Conservation (phyloP, 2,329 filamentous ascomycete genomes). For the Nemania sp. region DNA sequence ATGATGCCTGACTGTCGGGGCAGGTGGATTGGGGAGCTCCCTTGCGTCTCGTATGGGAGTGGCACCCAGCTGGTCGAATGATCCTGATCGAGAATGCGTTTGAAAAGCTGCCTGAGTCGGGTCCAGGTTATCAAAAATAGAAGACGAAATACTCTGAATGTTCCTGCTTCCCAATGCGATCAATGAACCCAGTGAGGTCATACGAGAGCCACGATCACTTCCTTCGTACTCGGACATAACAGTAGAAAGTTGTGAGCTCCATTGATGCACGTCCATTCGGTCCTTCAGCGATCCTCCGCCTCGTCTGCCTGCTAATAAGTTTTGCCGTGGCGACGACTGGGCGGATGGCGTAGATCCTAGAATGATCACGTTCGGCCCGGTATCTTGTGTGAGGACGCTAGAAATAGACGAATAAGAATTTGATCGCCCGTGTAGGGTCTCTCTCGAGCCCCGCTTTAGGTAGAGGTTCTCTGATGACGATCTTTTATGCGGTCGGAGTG, state of each 20-base stretch:
- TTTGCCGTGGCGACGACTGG: constrained; percentile 34
- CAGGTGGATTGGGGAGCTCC: constrained; percentile 42
- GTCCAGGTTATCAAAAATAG: constrained; percentile 47
- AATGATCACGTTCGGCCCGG: constrained; percentile 45
- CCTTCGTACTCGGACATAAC: constrained; percentile 65
- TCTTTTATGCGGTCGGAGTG: constrained; percentile 53
- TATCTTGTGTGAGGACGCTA: constrained; percentile 56
- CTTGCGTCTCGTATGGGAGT: constrained; percentile 46
- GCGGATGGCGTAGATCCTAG: constrained; percentile 39
- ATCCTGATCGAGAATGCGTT: constrained; percentile 48
- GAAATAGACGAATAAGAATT: constrained; percentile 59
- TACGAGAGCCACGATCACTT: constrained; percentile 54
- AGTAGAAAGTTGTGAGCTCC: constrained; percentile 66
- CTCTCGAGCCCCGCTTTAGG: constrained; percentile 54
- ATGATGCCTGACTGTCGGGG: constrained; percentile 57
- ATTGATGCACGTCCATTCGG: constrained; percentile 59
- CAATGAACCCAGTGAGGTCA: constrained; percentile 48
- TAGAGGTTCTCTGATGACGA: constrained; percentile 54
- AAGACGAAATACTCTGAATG: constrained; percentile 61
- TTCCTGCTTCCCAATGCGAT: constrained; percentile 54
- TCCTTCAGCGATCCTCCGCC: constrained; percentile 27
- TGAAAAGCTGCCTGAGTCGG: constrained; percentile 40
- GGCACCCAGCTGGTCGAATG: constrained; percentile 54
- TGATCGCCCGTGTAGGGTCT: constrained; percentile 54
- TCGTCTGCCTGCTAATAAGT: constrained; percentile 37